Percentiles rank a stretch among this genome's conserved stretches.
Conservation (phyloP, 169 alveolate genomes). For the Neospora caninum region DNA sequence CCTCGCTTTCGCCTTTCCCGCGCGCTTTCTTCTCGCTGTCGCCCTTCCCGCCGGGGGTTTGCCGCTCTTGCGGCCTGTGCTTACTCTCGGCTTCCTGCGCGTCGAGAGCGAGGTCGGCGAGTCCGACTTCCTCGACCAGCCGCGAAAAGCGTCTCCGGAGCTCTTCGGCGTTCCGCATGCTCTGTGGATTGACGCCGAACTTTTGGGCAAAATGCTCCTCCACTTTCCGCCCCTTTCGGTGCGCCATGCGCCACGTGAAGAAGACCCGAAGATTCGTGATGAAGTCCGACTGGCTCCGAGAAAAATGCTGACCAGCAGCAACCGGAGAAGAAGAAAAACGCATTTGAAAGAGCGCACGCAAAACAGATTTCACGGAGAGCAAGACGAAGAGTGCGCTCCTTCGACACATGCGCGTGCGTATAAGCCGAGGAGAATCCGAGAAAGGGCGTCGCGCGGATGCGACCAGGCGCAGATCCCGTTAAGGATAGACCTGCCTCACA, state of each 20-base stretch:
- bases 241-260: constrained; percentile 37
- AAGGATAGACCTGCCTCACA: too few relatives aligned
- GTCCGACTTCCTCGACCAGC: constrained; percentile 46
- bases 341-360: too few relatives aligned
- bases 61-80: background rate
- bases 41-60: too few relatives aligned
- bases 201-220: constrained; percentile 41
- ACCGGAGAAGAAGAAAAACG: background rate
- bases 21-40: too few relatives aligned
- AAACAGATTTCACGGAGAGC: too few relatives aligned
- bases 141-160: constrained; percentile 42
- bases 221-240: background rate
- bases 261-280: constrained; percentile 52
- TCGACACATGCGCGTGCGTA: too few relatives aligned
- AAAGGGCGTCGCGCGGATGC: too few relatives aligned
- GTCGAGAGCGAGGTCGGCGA: background rate
- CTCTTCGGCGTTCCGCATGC: constrained; percentile 52
- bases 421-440: too few relatives aligned
- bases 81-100: too few relatives aligned
- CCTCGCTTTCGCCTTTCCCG: too few relatives aligned
- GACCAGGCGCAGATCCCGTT: too few relatives aligned
- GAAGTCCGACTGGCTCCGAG: constrained; percentile 66
- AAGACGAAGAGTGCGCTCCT: too few relatives aligned
- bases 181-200: constrained; percentile 45
- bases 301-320: constrained; percentile 30